Percentiles rank a stretch among this genome's conserved stretches.
phyloP scores from a whole-genome alignment of 441 rosid genomes.

The Iberis amara region DNA sequence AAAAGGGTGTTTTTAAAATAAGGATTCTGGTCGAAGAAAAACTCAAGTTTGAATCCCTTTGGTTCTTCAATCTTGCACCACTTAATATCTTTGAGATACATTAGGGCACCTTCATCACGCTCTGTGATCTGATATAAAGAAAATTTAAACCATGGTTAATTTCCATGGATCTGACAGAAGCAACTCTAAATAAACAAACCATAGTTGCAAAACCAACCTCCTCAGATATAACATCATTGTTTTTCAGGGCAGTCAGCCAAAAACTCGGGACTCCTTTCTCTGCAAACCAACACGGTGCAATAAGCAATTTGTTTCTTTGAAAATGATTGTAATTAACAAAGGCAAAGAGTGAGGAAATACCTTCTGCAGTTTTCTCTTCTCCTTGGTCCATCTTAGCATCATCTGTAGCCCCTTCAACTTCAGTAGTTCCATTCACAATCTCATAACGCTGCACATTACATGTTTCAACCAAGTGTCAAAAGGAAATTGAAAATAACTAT shows the following conservation, averaged over 20 bases:
- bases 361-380: constrained; percentile 57
- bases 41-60: constrained; percentile 89
- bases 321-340: constrained; percentile 1
- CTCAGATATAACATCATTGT: constrained; percentile 65
- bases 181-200: background rate
- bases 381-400: constrained; percentile 46
- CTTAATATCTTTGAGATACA: constrained; percentile 69
- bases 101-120: constrained; percentile 85
- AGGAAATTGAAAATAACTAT: background rate
- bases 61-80: constrained; percentile 70
- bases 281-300: constrained; percentile 32
- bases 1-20: constrained; percentile 67
- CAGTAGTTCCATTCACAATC: constrained; percentile 72
- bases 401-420: constrained; percentile 45
- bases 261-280: constrained; percentile 89
- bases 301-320: background rate
- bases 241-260: constrained; percentile 81
- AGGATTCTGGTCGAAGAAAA: constrained; percentile 73
- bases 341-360: constrained; percentile 29
- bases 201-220: constrained; percentile 49
- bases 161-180: background rate
- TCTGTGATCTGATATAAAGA: constrained; percentile 53
- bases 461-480: constrained; percentile 5
- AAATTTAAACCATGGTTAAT: background rate
- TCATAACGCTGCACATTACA: constrained; percentile 56